Evolutionary conservation across 305 asterid species (phyloP).

Genomic region (Striga hermonthica): DNA sequence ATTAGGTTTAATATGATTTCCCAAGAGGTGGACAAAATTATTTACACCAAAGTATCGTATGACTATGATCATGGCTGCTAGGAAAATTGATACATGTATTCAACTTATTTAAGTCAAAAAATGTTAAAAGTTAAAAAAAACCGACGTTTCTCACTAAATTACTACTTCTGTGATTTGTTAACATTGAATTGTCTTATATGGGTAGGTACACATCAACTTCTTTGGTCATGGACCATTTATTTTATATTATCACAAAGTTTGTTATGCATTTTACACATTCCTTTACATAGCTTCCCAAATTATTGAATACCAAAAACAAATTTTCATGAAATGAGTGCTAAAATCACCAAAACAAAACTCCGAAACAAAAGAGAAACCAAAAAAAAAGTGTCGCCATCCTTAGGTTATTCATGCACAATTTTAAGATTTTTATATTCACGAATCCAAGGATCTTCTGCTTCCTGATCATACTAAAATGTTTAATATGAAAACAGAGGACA

Average conservation of each 20-base stretch:
- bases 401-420: neutral
- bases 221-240: neutral
- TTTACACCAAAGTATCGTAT: no score
- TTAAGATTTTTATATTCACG: neutral
- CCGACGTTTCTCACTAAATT: neutral
- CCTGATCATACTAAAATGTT: neutral
- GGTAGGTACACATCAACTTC: neutral
- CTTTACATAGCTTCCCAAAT: neutral
- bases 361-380: no score
- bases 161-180: neutral
- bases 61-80: no score
- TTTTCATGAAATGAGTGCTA: neutral
- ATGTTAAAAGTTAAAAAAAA: neutral
- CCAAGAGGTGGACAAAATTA: no score
- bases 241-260: neutral
- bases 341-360: neutral
- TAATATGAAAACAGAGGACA: neutral
- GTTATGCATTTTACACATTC: neutral
- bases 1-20: no score
- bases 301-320: neutral
- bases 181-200: neutral
- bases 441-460: neutral
- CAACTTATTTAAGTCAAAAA: neutral
- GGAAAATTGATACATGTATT: neutral
- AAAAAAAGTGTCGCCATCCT: no score